Conservation (phyloP, 768 basidiomycete species). For the Trichaptum fuscoviolaceum region DNA sequence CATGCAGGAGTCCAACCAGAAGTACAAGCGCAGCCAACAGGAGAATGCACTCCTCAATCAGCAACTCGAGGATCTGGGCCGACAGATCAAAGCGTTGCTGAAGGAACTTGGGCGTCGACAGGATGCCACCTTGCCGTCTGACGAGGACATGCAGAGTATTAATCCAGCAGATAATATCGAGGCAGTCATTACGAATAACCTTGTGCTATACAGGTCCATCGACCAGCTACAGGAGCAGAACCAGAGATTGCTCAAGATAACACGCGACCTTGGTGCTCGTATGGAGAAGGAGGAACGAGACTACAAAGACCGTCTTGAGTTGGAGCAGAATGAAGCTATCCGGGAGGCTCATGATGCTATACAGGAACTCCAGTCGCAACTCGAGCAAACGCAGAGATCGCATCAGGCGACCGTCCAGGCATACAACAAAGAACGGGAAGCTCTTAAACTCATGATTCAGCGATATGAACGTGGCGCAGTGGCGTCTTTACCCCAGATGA, state of each 20-base stretch:
- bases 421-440: conserved; percentile 84
- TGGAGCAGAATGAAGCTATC: conserved; percentile 74
- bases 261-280: conserved; percentile 74
- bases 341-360: conserved; percentile 88
- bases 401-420: conserved; percentile 69
- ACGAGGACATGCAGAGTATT: conserved; percentile 48
- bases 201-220: conserved; percentile 82
- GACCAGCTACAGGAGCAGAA: conserved; percentile 86
- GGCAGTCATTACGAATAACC: conserved; percentile 79
- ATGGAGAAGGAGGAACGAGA: conserved; percentile 84
- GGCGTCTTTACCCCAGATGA: conserved; percentile 20
- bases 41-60: conserved; percentile 68
- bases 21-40: conserved; percentile 47
- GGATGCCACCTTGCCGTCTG: conserved; percentile 74
- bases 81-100: conserved; percentile 75
- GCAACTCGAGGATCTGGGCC: conserved; percentile 77
- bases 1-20: conserved; percentile 58
- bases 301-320: conserved; percentile 61
- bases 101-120: conserved; percentile 78
- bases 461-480: conserved; percentile 37
- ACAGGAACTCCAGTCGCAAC: conserved; percentile 65
- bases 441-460: conserved; percentile 69
- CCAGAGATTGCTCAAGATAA: conserved; percentile 78
- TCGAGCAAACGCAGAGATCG: conserved; percentile 72
- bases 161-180: conserved; percentile 59